These are phyloP conservation scores for Sphaerulina musiva DNA, from an alignment of 2,329 filamentous ascomycete genomes.

Conservation along the genomic window DNA sequence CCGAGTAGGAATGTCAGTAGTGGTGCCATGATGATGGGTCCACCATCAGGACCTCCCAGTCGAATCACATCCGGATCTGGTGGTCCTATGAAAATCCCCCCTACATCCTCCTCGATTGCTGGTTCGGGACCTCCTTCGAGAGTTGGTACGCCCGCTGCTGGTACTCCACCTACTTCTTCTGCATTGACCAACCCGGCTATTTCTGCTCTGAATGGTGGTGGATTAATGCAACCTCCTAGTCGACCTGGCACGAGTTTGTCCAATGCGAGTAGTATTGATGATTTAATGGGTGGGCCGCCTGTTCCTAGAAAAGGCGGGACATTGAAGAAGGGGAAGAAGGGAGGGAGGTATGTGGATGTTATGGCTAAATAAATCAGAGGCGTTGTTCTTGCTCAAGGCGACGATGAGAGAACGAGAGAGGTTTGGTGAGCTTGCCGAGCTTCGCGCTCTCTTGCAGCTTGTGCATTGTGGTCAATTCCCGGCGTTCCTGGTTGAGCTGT, in stretches of 20 bases:
- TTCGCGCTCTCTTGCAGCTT: too few relatives aligned
- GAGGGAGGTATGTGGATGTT: conserved; percentile 85
- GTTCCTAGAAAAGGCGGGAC: conserved; percentile 51
- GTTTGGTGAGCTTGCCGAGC: too few relatives aligned
- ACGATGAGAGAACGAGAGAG: too few relatives aligned
- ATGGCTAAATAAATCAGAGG: conserved; percentile 55
- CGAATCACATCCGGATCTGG: conserved; percentile 22
- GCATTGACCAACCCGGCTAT: conserved; percentile 12
- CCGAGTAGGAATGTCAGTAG: conserved; percentile 50
- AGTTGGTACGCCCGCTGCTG: conserved; percentile 27
- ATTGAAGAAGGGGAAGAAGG: conserved; percentile 66
- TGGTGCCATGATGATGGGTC: conserved; percentile 42
- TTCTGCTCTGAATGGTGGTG: conserved; percentile 20
- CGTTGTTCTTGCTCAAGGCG: too few relatives aligned
- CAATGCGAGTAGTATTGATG: conserved; percentile 90
- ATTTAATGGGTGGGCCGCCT: conserved; percentile 67
- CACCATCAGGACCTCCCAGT: conserved; percentile 36
- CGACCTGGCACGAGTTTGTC: conserved; percentile 76
- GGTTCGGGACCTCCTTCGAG: conserved; percentile 30
- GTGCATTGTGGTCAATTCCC: too few relatives aligned
- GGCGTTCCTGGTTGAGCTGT: too few relatives aligned
- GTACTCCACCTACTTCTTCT: conserved; percentile 4
- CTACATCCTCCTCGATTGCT: conserved; percentile 10
- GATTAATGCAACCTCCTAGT: conserved; percentile 49
- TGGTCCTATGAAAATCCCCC: conserved; percentile 10